Conservation (phyloP, 108 stramenopile species). For the Cyclotella baltica region DNA sequence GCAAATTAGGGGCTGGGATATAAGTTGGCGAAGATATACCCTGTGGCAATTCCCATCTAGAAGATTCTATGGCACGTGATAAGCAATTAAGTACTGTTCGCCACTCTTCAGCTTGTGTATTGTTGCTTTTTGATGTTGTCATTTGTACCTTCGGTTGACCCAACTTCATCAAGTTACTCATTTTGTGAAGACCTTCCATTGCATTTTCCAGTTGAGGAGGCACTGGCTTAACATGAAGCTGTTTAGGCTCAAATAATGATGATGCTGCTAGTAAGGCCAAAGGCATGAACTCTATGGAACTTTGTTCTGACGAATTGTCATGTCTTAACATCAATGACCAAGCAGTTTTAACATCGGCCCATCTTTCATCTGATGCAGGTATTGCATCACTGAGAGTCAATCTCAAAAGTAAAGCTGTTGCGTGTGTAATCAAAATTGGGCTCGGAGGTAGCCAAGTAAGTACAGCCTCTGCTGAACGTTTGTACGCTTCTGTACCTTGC, state of each 20-base stretch:
- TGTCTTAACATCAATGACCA: conserved; percentile 61
- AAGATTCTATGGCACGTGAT: conserved; percentile 36
- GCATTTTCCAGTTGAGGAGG: conserved; percentile 21
- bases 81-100: conserved; percentile 56
- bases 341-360: conserved; percentile 71
- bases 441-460: conserved; percentile 88
- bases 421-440: conserved; percentile 69
- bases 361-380: conserved; percentile 62
- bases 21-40: conserved; percentile 42
- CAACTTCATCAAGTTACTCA: conserved; percentile 74
- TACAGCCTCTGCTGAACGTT: conserved; percentile 68
- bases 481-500: conserved; percentile 40
- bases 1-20: background rate
- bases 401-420: conserved; percentile 77
- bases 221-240: conserved; percentile 18
- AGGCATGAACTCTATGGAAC: conserved; percentile 64
- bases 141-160: conserved; percentile 41
- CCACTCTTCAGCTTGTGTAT: conserved; percentile 57
- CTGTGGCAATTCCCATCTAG: conserved; percentile 48
- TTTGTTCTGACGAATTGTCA: background rate
- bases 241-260: conserved; percentile 45
- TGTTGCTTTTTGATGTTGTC: conserved; percentile 6
- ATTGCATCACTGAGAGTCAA: conserved; percentile 79
- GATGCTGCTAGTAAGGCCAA: conserved; percentile 66
- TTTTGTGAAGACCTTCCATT: conserved; percentile 61